Conservation (phyloP, 106 monocot genomes). For the Dioscorea zingiberensis region DNA sequence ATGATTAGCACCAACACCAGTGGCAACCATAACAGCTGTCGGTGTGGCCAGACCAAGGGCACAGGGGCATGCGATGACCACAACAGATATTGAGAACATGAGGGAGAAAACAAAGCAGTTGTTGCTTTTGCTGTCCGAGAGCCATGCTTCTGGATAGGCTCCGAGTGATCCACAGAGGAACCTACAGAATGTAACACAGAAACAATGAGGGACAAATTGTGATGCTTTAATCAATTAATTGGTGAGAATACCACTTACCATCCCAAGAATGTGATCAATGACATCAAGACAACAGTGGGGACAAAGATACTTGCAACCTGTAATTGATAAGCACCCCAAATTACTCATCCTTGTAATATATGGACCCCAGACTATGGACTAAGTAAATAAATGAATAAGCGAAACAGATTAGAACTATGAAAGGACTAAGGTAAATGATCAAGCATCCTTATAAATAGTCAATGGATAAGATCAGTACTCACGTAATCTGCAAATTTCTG, state of each 20-base stretch:
- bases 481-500: conserved; percentile 98
- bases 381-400: too few species aligned
- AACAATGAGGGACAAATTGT: conserved; percentile 9
- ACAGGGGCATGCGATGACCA: conserved; percentile 97
- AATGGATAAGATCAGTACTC: conserved; percentile 19
- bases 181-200: conserved; percentile 32
- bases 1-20: conserved; percentile 84
- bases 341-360: background rate
- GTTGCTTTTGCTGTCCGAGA: conserved; percentile 53
- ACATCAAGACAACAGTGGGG: conserved; percentile 63
- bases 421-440: background rate
- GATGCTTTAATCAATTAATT: background rate
- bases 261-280: conserved; percentile 71
- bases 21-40: conserved; percentile 99
- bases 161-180: conserved; percentile 81
- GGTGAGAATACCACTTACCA: conserved; percentile 50
- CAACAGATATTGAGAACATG: conserved; percentile 96
- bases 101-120: conserved; percentile 93
- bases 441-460: background rate
- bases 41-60: conserved; percentile 97
- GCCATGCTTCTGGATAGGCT: conserved; percentile 79
- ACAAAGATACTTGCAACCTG: conserved; percentile 97
- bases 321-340: conserved; percentile 1
- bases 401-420: background rate
- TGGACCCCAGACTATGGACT: too few species aligned